Conservation (phyloP, 2,329 filamentous ascomycete genomes). For the Epichloe amarillans region DNA sequence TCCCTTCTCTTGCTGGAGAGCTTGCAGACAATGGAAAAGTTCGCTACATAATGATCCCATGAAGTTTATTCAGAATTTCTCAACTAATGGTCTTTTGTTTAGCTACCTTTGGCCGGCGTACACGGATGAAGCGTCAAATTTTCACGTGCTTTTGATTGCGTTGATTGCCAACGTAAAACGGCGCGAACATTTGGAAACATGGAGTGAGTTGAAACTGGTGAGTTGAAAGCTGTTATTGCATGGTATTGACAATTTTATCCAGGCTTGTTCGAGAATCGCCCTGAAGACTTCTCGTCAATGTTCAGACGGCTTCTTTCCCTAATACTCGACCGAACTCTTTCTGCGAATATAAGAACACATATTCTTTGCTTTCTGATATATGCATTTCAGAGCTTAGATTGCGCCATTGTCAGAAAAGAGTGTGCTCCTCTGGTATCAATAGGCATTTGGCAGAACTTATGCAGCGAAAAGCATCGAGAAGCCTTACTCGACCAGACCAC, state of each 20-base stretch:
- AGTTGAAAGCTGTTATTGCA: neutral
- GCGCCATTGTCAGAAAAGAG: constrained; percentile 79
- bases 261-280: constrained; percentile 64
- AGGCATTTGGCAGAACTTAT: constrained; percentile 87
- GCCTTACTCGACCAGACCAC: constrained; percentile 55
- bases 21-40: constrained; percentile 79
- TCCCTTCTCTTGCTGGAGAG: constrained; percentile 77
- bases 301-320: constrained; percentile 85
- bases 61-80: neutral
- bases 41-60: constrained; percentile 5
- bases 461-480: constrained; percentile 62
- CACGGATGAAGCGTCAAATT: constrained; percentile 75
- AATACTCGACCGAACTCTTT: constrained; percentile 58
- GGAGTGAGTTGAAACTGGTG: constrained; percentile 43
- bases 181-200: constrained; percentile 74
- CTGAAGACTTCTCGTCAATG: constrained; percentile 73
- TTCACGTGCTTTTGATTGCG: constrained; percentile 78
- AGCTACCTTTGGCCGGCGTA: constrained; percentile 95
- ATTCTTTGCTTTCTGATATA: constrained; percentile 83
- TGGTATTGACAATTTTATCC: constrained; percentile 7
- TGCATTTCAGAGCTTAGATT: constrained; percentile 89
- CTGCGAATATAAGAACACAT: constrained; percentile 57
- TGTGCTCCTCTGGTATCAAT: constrained; percentile 92
- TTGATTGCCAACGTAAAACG: constrained; percentile 80
- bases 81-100: neutral